Base-by-base conservation (phyloP, 768 basidiomycete genomes). In the Phanerochaete carnosa region DNA sequence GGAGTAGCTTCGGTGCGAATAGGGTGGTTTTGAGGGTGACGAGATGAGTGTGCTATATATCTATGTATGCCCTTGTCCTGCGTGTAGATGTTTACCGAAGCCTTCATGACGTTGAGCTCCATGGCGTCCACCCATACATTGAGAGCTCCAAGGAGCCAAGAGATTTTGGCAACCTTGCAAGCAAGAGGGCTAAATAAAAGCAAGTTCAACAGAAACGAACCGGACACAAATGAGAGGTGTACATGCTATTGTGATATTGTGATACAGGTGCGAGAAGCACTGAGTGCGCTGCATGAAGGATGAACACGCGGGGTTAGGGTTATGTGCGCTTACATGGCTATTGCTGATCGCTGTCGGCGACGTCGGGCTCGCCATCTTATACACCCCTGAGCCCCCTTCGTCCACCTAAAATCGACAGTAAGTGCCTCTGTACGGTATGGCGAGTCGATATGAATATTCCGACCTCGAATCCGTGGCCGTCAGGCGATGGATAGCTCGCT, bases 331-430 rank as follows among this genome's bases (percentile, higher is more conserved):
- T 26, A 39, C 58, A 46, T 33, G 32, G 57, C 63, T 64, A 57
- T 62, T 30, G 45, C 35, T 69, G 64, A 67, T 73, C 71, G 65
- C 64, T 67, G 67, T 71, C 70, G 58, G 39, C 58, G 49, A 76
- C 75, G 72, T 66, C 71, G 77, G 75, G 72, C 69, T 70, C 64
- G 64, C 62, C 64, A 43, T 47, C 55, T 29, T 37, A 29, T 7
- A 35, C 28, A 26, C 45, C 43, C 50, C 46, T 51, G 52, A 32
- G 59, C 62, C 57, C 55, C 60, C 52, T n/a, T 52, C 28, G 55
- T 56, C 57, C 61, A 32, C 45, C 54, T 32, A 56, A 60, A 55
- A 66, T 59, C 55, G 51, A 68, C 60, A 57, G 72, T 75, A 37
- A 55, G 54, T 55, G 54, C n/a, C 26, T 19, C 5, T 55, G 33